Conservation (phyloP, 2,329 filamentous ascomycete species). For the Penicillium expansum region DNA sequence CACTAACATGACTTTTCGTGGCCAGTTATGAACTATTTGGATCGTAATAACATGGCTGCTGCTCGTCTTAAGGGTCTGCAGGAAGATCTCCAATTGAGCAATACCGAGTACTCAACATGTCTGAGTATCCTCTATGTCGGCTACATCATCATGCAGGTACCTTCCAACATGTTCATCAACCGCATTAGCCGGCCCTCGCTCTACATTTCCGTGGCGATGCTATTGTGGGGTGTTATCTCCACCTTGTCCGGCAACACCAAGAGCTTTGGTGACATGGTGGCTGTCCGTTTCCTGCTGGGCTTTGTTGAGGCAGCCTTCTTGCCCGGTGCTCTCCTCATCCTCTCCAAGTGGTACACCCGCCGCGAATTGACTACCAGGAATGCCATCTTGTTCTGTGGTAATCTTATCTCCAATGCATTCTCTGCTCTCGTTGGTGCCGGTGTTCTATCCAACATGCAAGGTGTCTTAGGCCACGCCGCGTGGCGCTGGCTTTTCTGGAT, state of each 20-base stretch:
- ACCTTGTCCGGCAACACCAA: conserved; percentile 52
- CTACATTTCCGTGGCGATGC: conserved; percentile 48
- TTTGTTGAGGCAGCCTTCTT: conserved; percentile 42
- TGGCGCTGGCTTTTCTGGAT: conserved; percentile 52
- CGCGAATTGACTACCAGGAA: conserved; percentile 46
- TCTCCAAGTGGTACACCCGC: conserved; percentile 50
- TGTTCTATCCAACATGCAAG: conserved; percentile 46
- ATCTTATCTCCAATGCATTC: conserved; percentile 47
- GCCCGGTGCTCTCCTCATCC: conserved; percentile 40
- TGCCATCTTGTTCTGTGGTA: conserved; percentile 49
- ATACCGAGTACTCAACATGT: conserved; percentile 42
- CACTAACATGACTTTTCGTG: no score
- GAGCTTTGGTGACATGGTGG: conserved; percentile 35
- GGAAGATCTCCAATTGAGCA: conserved; percentile 36
- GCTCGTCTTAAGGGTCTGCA: conserved; percentile 42
- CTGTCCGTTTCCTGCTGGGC: conserved; percentile 40
- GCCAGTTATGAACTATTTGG: conserved; percentile 45
- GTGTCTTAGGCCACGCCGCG: conserved; percentile 37
- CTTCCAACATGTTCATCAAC: conserved; percentile 48
- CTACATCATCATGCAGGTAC: conserved; percentile 48
- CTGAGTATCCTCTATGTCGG: conserved; percentile 47
- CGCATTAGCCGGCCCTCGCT: conserved; percentile 46
- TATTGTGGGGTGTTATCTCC: conserved; percentile 60
- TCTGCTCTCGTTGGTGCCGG: conserved; percentile 48
- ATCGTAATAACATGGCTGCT: conserved; percentile 44